Base-by-base conservation (phyloP, 108 stramenopile genomes). In the Bacterosira constricta region DNA sequence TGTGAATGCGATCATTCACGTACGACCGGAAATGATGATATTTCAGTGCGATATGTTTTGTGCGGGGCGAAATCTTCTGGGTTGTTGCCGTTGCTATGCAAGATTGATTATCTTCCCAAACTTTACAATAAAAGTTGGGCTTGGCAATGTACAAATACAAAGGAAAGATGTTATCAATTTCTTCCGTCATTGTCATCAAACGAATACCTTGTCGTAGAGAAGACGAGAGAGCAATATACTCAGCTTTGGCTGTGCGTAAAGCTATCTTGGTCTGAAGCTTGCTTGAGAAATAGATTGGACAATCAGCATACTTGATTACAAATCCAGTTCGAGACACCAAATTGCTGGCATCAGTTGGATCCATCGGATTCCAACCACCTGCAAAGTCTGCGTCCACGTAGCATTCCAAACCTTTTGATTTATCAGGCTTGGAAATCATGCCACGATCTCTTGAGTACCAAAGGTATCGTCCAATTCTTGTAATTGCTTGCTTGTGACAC, bases 381-480 rank as follows among this genome's bases (percentile, higher is more conserved):
- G 64, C 66, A 51, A 82, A 84, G 44, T 82, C 81, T 2, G 81
- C 81, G 62, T 85, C 83, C 0, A 66, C 84, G 54, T 62, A 80
- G 23, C 54, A 46, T 42, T 87, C 86, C 1, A 87, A 69, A 7
- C 63, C 50, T 15, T 46, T 44, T 7, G 55, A 21, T 9, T n/a
- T 7, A 37, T 71, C 55, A 15, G 82, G 82, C 0, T 30, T 65
- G 36, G 80, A 41, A 13, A 75, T 80, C 10, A 63, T 70, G 0
- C 89, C 86, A 63, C 75, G 54, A 27, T 85, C 57, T 0, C 36
- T 18, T 2, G 82, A 83, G 6, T 56, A 29, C 1, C 41, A 45
- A 25, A 88, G 60, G 59, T 88, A 88, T 15, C 81, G 73, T 12
- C 69, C 56, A 55, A 88, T 88, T 15, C 56, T 47, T 51, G 75